Evolutionary conservation across 176 grass and related monocot genomes (phyloP), one percentile per base, ranked within the genome.

Genomic region (Tillandsia fasciculata): DNA sequence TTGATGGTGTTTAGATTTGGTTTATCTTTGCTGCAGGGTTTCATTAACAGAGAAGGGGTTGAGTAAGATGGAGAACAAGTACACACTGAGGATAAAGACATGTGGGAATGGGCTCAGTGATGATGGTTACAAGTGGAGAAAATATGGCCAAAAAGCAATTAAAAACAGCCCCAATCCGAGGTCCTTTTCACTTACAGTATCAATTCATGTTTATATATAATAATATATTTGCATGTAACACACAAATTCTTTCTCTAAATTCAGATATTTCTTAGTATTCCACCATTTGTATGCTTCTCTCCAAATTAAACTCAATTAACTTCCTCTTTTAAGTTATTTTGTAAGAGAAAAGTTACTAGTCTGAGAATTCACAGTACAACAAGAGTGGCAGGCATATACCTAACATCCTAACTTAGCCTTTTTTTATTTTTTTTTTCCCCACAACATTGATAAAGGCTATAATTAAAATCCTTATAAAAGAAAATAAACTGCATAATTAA

Each of bases 131-230:
- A 99, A 88, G 67, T 99, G 94, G 94, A 92, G 94, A 74, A 99
- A 93, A 18, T 93, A 99, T 28, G 89, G 94, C 10, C 94, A 90
- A 51, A 99, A 99, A 83, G 86, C 94, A 26, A 99, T 99, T 67
- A 99, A 99, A 82, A 99, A 99, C 63, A 96, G 93, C 72, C 89
- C 93, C 51, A 89, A 96, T 68, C 93, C 94, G 58, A 99, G 94
- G 94, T 96, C 58, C 12, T 5, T 47, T 76, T 66, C 47, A 26
- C 64, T 52, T 68, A 11, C 14, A 12, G 1, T 33, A 22, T 74
- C 48, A 8, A n/a, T 74, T 18, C 59, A 15, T 71, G 23, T 51
- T 26, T 50, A 24, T 10, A 3, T 51, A 11, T 50, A 17, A 70
- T 20, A 11, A 18, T 68, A 9, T 22, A 27, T 51, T 12, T 12